A percentile compares a stretch with the other conserved stretches of the same genome.
Evolutionary conservation across 2,329 filamentous ascomycete species (phyloP).

Genomic region (Aspergillus niger): DNA sequence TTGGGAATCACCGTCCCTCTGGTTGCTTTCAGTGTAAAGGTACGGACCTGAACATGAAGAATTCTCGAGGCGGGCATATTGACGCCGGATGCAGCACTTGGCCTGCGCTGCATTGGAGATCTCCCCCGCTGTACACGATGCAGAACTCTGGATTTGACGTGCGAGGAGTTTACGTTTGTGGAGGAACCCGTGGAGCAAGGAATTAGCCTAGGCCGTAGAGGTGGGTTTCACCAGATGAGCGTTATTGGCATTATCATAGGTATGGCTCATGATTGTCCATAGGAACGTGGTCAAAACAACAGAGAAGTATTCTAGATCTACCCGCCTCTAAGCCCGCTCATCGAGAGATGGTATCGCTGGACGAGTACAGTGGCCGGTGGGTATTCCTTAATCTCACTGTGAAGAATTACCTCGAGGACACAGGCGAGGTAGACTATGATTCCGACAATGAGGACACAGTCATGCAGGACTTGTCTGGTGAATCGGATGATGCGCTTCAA

Average conservation of each 20-base stretch:
- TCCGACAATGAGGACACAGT: background rate
- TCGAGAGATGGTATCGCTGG: background rate
- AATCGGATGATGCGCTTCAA: background rate
- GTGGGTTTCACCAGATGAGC: conserved; percentile 11
- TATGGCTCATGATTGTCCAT: no score
- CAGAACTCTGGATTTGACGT: conserved; percentile 26
- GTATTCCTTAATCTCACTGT: conserved; percentile 29
- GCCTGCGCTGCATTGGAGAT: conserved; percentile 36
- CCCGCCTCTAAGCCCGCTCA: no score
- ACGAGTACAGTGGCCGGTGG: conserved; percentile 18
- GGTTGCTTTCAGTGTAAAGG: conserved; percentile 33
- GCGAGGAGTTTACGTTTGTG: conserved; percentile 30
- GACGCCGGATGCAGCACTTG: conserved; percentile 15
- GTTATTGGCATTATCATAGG: no score
- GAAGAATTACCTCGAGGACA: background rate
- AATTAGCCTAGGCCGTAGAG: conserved; percentile 28
- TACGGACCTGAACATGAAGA: conserved; percentile 2
- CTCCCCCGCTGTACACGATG: conserved; percentile 32
- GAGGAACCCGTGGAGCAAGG: conserved; percentile 36
- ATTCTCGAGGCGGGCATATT: background rate
- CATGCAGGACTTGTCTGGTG: no score
- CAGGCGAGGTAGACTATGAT: no score
- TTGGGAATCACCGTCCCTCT: conserved; percentile 21
- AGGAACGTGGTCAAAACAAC: no score
- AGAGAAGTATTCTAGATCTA: no score